Base-by-base conservation (phyloP, 257 asterid species). In the Hygrophila difformis region DNA sequence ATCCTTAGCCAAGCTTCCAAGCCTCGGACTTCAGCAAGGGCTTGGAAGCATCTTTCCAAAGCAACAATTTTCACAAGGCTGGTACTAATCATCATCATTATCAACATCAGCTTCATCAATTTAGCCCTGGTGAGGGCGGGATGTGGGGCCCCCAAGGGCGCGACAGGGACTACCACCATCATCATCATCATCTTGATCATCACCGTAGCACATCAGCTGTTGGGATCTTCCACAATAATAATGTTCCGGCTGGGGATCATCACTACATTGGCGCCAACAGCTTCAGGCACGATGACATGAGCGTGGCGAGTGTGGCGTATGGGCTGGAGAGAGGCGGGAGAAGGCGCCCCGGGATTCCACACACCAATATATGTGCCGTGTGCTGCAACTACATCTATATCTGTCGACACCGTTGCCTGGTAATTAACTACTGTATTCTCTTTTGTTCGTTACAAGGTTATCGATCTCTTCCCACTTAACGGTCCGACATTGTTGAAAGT, bases 371-470 rank as follows among this genome's bases (percentile, higher is more conserved):
- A 4, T 85, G 95, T 48, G 67, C 95, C 51, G 26, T 85, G 14
- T 85, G 95, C 47, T 58, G 62, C 15, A 81, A 57, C 67, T 75
- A 76, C 53, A 61, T 76, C 44, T 85, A 85, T 37, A 16, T 84
- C 20, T 81, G 56, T 33, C 84, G 93, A 15, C 78, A 76, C 21
- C 93, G 95, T 21, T 84, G 95, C 67, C 57, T 84, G 82, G 95
- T 81, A 63, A 59, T 2, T 39, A 12, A 1, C 33, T 26, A 3
- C 31, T 26, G 8, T 0, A 26, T 26, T 26, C 31, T 0, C 31
- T 26, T 26, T 26, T 26, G 31, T 8, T 3, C 31, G 31, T 26
- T 5, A 26, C 31, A 26, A 26, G n/a, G 31, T 26, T 3, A 26
- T 26, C 8, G 31, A n/a, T n/a, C n/a, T n/a, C n/a, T n/a, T n/a